Evolutionary conservation across 2,329 filamentous ascomycete genomes (phyloP).

Genomic region (Drechslerella stenobrocha): DNA sequence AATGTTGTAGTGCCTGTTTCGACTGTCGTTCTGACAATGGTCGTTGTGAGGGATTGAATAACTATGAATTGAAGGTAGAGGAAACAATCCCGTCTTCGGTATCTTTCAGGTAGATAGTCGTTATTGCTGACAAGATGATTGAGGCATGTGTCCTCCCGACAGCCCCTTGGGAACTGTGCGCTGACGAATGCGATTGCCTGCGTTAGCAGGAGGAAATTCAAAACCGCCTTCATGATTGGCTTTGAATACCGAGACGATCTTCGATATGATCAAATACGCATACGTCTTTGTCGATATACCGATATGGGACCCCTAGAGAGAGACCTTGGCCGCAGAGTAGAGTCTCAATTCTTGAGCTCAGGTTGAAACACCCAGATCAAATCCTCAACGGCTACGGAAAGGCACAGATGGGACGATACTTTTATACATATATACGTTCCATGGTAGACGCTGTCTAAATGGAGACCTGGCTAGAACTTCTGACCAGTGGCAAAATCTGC

Average conservation of each 20-base stretch:
- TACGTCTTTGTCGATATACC: constrained; percentile 13
- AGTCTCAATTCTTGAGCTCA: not conserved
- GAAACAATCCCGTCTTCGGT: not conserved
- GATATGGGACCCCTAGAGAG: not conserved
- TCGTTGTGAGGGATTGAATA: not conserved
- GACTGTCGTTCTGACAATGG: not conserved
- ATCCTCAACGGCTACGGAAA: not conserved
- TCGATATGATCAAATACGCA: constrained; percentile 31
- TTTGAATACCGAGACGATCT: constrained; percentile 10
- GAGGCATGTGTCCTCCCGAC: constrained; percentile 14
- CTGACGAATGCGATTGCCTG: constrained; percentile 23
- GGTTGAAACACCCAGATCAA: not conserved
- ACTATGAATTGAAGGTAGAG: not conserved
- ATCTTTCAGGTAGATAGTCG: not conserved
- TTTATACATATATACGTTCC: constrained; percentile 26
- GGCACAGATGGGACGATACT: not conserved
- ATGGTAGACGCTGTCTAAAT: constrained; percentile 9
- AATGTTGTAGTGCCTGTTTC: not conserved
- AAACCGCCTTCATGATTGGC: constrained; percentile 27
- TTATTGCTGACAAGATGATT: constrained; percentile 16
- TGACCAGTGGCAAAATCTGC: constrained; percentile 33
- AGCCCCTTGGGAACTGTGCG: constrained; percentile 1
- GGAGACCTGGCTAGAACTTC: constrained; percentile 4
- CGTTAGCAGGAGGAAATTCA: constrained; percentile 17
- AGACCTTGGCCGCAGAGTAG: not conserved